Base-by-base conservation (phyloP, 108 stramenopile genomes). In the Nitzschia putrida region DNA sequence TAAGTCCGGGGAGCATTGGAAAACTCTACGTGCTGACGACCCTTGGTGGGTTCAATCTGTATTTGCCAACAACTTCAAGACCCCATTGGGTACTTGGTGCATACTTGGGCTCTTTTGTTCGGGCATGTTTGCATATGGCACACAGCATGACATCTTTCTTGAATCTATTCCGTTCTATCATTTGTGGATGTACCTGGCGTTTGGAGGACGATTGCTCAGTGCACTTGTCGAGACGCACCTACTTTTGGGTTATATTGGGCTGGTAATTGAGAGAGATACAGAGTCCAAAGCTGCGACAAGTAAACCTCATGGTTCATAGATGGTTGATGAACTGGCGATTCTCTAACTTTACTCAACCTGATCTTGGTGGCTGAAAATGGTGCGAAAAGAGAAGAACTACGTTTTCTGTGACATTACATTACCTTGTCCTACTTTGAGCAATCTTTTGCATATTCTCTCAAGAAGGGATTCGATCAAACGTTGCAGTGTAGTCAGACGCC, bases 41-140 rank as follows among this genome's bases (percentile, higher is more conserved):
- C 83, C 86, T 14, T 72, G 72, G 68, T 79, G 59, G 63, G 64
- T 88, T 3, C 51, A 73, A 37, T 64, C 70, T 11, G 66, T 88
- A 13, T 88, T 88, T 58, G 82, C 72, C n/a, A 80, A 88, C 61
- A 81, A 81, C 50, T 88, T 88, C 58, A 50, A 53, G 18, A 74
- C 71, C 1, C 53, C 68, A 10, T 43, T 57, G n/a, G 86, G 86
- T 13, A 64, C 66, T 8, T 40, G 80, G 44, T 66, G 76, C n/a
- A 83, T 88, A 40, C 83, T 65, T 72, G 86, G 86, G 39, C 57
- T 77, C 26, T 77, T 77, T 44, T 22, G 14, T 37, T 14, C 74
- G 11, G 29, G 22, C 7, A 8, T 61, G 11, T 67, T 68, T 41
- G 71, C 61, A 9, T 72, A 72, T 29, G 29, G 24, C 26, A 55